Evolutionary conservation across 2,329 filamentous ascomycete species (phyloP).

Genomic region (Alternaria ethzedia): DNA sequence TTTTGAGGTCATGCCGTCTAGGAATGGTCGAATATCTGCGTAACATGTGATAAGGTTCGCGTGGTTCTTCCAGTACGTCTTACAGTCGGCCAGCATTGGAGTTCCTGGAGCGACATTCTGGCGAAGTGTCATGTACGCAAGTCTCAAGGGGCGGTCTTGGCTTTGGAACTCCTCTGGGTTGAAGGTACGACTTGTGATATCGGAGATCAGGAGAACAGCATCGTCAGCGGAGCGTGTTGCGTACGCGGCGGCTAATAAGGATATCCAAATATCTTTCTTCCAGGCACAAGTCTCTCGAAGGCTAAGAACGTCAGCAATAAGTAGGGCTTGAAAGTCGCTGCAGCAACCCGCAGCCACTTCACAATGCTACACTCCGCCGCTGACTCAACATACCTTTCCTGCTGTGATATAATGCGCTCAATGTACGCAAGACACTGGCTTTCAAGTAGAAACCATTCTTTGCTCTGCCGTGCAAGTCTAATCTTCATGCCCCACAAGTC

Average conservation of each 20-base stretch:
- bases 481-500: conserved; percentile 30
- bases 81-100: conserved; percentile 22
- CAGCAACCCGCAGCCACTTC: background rate
- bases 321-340: background rate
- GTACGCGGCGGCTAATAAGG: conserved; percentile 20
- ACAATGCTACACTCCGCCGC: background rate
- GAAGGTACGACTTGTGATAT: conserved; percentile 20
- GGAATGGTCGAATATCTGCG: conserved; percentile 33
- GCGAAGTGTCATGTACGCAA: conserved; percentile 23
- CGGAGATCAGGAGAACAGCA: conserved; percentile 4
- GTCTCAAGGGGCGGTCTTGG: conserved; percentile 21
- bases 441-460: conserved; percentile 26
- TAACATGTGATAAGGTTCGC: conserved; percentile 33
- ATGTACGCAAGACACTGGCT: conserved; percentile 22
- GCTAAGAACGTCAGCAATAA: background rate
- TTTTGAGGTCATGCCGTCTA: conserved; percentile 21
- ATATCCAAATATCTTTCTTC: conserved; percentile 27
- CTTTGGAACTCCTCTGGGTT: conserved; percentile 5
- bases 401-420: conserved; percentile 12
- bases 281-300: conserved; percentile 24
- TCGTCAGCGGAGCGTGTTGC: conserved; percentile 9
- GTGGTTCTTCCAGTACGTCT: conserved; percentile 31
- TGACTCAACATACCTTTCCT: conserved; percentile 2
- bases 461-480: conserved; percentile 13
- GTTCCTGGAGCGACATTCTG: conserved; percentile 4